Conservation (phyloP, 352 stramenopile genomes). For the Pythium plurisporium region DNA sequence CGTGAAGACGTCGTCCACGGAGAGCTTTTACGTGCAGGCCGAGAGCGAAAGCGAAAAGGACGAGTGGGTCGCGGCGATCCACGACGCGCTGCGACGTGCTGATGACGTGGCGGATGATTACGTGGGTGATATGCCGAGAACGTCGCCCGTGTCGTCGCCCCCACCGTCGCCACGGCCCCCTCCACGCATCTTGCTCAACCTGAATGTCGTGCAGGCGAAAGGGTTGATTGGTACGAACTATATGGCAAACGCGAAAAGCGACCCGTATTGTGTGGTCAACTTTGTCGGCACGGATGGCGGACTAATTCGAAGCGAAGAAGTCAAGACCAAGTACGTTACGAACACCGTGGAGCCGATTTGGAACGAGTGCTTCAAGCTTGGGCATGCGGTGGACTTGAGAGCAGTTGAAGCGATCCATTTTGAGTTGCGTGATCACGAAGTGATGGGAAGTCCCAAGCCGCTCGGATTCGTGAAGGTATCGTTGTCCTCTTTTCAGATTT, state of each 20-base stretch:
- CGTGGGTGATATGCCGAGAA: neutral
- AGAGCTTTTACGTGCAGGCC: constrained; percentile 56
- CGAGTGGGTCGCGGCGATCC: constrained; percentile 58
- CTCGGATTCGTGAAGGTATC: constrained; percentile 57
- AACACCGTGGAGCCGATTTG: constrained; percentile 50
- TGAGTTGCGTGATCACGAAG: constrained; percentile 61
- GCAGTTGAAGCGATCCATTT: constrained; percentile 53
- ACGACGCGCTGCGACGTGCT: constrained; percentile 40
- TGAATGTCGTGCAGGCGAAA: constrained; percentile 48
- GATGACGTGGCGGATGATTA: constrained; percentile 19
- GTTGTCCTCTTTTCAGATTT: constrained; percentile 61
- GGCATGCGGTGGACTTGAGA: constrained; percentile 45
- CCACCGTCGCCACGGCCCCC: constrained; percentile 3
- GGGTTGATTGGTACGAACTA: constrained; percentile 51
- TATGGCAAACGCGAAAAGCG: constrained; percentile 46
- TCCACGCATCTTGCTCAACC: constrained; percentile 38
- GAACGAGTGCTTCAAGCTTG: constrained; percentile 47
- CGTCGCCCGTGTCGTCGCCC: too few species aligned
- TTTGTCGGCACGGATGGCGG: constrained; percentile 57
- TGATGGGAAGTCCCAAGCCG: constrained; percentile 40
- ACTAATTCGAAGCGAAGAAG: constrained; percentile 48
- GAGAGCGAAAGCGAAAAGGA: constrained; percentile 62
- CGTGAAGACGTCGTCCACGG: constrained; percentile 36
- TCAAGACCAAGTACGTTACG: constrained; percentile 46
- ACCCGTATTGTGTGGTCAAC: constrained; percentile 66